Conservation (phyloP, 139 green algal species). For the Diplosphaera chodatii region DNA sequence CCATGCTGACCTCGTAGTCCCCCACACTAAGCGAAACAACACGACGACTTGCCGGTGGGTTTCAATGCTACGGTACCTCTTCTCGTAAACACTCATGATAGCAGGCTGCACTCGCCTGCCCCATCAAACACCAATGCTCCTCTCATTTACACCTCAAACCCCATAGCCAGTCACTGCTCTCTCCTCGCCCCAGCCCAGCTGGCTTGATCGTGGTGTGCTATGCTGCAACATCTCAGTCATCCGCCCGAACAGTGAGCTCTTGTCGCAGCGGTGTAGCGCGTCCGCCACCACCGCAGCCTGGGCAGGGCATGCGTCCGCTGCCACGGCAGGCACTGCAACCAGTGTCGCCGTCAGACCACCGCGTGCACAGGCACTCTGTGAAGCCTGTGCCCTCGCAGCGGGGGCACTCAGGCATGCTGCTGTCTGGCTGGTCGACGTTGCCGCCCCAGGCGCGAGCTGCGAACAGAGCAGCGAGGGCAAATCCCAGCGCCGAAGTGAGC, state of each 20-base stretch:
- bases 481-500: not conserved
- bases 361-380: conserved; percentile 9
- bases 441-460: not conserved
- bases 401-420: not conserved
- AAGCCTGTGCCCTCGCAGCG: conserved; percentile 5
- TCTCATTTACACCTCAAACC: too few species aligned
- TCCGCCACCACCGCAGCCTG: conserved; percentile 4
- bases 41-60: too few species aligned
- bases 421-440: not conserved
- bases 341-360: conserved; percentile 13
- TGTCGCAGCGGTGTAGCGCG: not conserved
- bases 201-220: too few species aligned
- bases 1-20: too few species aligned
- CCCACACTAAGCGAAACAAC: too few species aligned
- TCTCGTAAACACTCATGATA: too few species aligned
- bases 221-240: too few species aligned
- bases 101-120: too few species aligned
- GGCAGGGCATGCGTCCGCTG: conserved; percentile 2
- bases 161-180: too few species aligned
- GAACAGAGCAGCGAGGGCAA: not conserved
- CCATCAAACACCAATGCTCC: too few species aligned
- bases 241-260: not conserved
- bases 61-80: too few species aligned
- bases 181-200: too few species aligned
- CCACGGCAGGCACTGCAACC: conserved; percentile 8